phyloP scores from a whole-genome alignment of 441 rosid genomes.

The Croton setiger region DNA sequence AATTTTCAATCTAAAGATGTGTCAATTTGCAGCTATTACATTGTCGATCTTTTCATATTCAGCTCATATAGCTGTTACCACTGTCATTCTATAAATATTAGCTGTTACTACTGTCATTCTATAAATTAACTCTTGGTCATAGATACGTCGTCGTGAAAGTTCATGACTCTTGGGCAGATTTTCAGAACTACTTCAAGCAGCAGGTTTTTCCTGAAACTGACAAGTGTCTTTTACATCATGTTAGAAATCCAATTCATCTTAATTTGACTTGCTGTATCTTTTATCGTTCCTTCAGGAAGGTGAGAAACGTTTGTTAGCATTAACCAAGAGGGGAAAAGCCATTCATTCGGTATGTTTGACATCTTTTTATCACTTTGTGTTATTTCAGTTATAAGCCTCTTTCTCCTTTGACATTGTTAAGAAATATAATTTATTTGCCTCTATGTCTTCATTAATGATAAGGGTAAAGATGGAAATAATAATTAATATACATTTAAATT shows the following conservation, averaged over 20 bases:
- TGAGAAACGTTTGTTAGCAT: constrained; percentile 76
- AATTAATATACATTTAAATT: too few species aligned
- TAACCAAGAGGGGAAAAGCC: constrained; percentile 78
- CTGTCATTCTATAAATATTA: neutral
- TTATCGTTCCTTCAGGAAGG: constrained; percentile 56
- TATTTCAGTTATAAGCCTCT: neutral
- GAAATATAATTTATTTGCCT: too few species aligned
- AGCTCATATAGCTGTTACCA: neutral
- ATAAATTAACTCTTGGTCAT: constrained; percentile 21
- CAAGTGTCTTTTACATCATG: neutral
- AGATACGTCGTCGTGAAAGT: constrained; percentile 83
- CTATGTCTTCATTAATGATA: too few species aligned
- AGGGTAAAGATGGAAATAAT: too few species aligned
- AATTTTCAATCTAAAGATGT: neutral
- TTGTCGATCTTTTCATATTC: neutral
- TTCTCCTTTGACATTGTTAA: too few species aligned
- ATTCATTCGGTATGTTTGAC: constrained; percentile 66
- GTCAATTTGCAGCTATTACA: neutral
- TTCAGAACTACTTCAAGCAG: constrained; percentile 62
- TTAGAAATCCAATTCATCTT: constrained; percentile 6
- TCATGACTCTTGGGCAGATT: constrained; percentile 78
- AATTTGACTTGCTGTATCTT: constrained; percentile 12
- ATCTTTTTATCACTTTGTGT: constrained; percentile 13
- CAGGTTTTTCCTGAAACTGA: constrained; percentile 48
- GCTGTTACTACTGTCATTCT: constrained; percentile 23